Base-by-base conservation (phyloP, 805 yeast genomes). In the Candida boidinii region DNA sequence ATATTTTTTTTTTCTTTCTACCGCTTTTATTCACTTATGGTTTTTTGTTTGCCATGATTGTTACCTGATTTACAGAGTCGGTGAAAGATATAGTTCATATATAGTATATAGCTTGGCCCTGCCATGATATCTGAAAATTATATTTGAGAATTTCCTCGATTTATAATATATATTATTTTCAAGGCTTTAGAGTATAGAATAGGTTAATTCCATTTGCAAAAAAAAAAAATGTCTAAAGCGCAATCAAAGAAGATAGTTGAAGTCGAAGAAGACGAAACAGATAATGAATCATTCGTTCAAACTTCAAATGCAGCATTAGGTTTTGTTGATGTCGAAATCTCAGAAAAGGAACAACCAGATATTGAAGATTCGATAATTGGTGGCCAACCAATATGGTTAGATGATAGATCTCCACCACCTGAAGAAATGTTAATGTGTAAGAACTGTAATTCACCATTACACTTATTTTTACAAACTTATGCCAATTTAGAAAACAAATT, bases 321-420 rank as follows among this genome's bases (percentile, higher is more conserved):
- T 1, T 76, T 67, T 46, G 72, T 76, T 9, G 92, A 82, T 46
- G 66, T 71, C 1, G 68, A 73, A n/a, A 66, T 70, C 19, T 63
- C 68, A 5, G 66, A 60, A 12, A 70, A 64, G 4, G 74, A 67
- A 23, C 45, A 41, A 24, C 66, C 75, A 19, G 56, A 64, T 1
- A 36, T 64, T 4, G 76, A 70, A 36, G 95, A 86, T 47, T 75
- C 94, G 0, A 78, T 85, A 41, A 68, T 90, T 21, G 97, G 97
- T 1, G 94, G 95, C 1, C 55, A 58, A 24, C 85, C 88, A 7
- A 49, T 75, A 7, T 80, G 95, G 94, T 53, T 85, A 22, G 70
- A 78, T 41, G 66, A 68, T 4, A 59, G 64, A 1, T 75, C 85
- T 0, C 52, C 60, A 3, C 92, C 95, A 1, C 56, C 64, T 13